phyloP scores from a whole-genome alignment of 2,329 filamentous ascomycete species.

The Aspergillus melleus region DNA sequence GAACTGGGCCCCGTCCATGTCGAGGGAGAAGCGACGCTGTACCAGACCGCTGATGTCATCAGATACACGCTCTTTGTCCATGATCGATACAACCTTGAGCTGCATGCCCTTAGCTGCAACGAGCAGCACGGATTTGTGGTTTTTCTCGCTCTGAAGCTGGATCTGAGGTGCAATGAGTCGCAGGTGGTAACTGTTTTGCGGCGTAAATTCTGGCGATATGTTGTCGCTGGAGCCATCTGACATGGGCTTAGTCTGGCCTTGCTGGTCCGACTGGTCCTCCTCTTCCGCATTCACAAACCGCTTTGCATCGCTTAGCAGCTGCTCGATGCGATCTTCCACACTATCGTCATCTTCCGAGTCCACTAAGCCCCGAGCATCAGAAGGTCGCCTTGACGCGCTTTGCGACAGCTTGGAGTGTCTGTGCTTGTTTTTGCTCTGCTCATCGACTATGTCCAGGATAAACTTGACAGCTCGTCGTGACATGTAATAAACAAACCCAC shows the following conservation, averaged over 20 bases:
- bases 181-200: constrained; percentile 92
- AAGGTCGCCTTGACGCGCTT: constrained; percentile 22
- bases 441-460: constrained; percentile 94
- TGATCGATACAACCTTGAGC: constrained; percentile 93
- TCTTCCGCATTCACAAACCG: constrained; percentile 77
- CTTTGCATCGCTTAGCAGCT: constrained; percentile 79
- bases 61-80: constrained; percentile 90
- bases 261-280: constrained; percentile 39
- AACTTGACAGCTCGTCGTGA: constrained; percentile 95
- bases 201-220: constrained; percentile 82
- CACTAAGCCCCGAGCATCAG: constrained; percentile 28
- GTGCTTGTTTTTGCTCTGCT: constrained; percentile 74
- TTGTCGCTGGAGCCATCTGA: constrained; percentile 65
- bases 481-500: constrained; percentile 97
- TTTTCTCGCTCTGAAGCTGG: constrained; percentile 97
- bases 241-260: constrained; percentile 41
- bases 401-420: constrained; percentile 38
- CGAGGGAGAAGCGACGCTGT: constrained; percentile 87
- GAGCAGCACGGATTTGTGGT: constrained; percentile 93
- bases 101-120: constrained; percentile 98
- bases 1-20: constrained; percentile 97
- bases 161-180: constrained; percentile 96
- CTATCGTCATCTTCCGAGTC: constrained; percentile 63
- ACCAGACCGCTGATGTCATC: constrained; percentile 94
- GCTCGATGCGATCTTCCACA: constrained; percentile 81